phyloP scores from a whole-genome alignment of 441 rosid species.

The Hura crepitans region DNA sequence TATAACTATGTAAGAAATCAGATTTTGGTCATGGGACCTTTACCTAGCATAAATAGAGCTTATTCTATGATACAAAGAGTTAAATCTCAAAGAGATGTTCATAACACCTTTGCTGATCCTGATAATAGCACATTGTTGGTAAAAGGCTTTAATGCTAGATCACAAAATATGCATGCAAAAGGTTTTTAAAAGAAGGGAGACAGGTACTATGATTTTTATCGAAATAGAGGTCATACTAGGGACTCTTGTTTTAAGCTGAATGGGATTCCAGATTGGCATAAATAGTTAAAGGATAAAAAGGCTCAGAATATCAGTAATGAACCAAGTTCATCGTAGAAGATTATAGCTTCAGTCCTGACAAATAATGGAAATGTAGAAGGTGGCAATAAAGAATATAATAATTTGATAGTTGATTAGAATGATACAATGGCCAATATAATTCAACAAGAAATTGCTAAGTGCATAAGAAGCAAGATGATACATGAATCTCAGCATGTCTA shows the following conservation, averaged over 20 bases:
- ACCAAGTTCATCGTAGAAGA: too few relatives aligned
- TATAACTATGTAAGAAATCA: too few relatives aligned
- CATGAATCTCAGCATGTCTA: not conserved
- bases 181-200: not conserved
- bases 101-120: too few relatives aligned
- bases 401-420: not conserved
- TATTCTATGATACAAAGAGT: too few relatives aligned
- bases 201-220: not conserved
- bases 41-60: too few relatives aligned
- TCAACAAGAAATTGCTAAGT: not conserved
- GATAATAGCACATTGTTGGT: too few relatives aligned
- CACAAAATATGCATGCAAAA: too few relatives aligned
- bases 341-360: too few relatives aligned
- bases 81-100: too few relatives aligned
- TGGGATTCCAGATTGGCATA: not conserved
- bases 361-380: not conserved
- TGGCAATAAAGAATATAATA: not conserved
- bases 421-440: not conserved
- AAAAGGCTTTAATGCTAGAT: too few relatives aligned
- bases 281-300: not conserved
- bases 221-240: accelerated
- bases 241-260: not conserved
- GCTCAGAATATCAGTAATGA: too few relatives aligned
- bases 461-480: not conserved
- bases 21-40: too few relatives aligned